Evolutionary conservation across 257 asterid species (phyloP).

Genomic region (Solanum sitiens): DNA sequence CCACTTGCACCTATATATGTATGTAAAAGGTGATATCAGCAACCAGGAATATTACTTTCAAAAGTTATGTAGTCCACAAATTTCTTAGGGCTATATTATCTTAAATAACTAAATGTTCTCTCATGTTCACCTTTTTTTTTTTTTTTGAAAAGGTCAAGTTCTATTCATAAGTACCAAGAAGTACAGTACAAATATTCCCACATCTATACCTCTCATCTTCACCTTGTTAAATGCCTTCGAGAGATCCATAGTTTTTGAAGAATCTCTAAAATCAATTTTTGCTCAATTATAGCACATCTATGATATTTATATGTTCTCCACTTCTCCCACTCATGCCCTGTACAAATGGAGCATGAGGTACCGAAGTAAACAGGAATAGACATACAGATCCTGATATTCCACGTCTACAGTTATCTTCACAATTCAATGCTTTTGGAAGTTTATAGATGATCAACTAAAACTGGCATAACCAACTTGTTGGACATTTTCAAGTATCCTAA

Average conservation of each 20-base stretch:
- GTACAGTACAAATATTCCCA: not conserved
- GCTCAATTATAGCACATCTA: not conserved
- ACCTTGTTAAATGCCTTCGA: not conserved
- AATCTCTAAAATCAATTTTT: not conserved
- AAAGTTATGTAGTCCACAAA: not conserved
- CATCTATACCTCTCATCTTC: not conserved
- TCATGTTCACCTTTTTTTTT: not conserved
- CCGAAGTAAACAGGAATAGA: not conserved
- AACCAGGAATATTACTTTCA: not conserved
- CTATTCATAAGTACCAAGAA: not conserved
- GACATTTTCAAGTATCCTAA: not conserved
- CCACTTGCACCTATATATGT: not conserved
- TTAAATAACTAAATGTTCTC: not conserved
- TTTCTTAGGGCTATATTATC: not conserved
- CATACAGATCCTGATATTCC: not conserved
- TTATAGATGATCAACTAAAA: not conserved
- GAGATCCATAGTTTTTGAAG: not conserved
- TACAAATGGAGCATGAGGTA: not conserved
- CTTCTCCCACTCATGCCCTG: not conserved
- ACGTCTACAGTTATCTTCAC: not conserved
- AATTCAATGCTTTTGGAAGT: not conserved
- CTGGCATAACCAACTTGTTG: not conserved
- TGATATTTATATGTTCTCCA: not conserved
- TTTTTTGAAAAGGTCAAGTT: not conserved
- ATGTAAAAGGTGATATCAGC: not conserved